phyloP scores from a whole-genome alignment of 371 early-diverging fungal genomes.

The Choanephora cucurbitarum region DNA sequence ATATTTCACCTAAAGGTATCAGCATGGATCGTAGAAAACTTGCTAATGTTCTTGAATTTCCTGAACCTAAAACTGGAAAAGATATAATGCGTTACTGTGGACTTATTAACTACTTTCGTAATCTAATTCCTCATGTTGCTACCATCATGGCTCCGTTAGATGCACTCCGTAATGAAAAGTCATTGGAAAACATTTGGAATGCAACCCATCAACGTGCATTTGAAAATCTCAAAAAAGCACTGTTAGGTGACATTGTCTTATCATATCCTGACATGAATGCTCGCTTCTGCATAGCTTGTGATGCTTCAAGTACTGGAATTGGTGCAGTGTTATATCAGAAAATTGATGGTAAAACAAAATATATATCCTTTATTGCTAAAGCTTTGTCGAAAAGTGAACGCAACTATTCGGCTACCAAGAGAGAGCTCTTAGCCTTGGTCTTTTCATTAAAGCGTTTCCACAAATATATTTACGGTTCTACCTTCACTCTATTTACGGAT shows the following conservation, averaged over 20 bases:
- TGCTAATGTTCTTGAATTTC: slow-evolving; percentile 14
- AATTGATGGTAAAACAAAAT: background rate
- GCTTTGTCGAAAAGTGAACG: slow-evolving; percentile 6
- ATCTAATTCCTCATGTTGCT: slow-evolving; percentile 13
- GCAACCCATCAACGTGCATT: background rate
- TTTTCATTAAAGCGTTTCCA: slow-evolving; percentile 21
- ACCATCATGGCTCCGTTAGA: slow-evolving; percentile 22
- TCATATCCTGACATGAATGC: slow-evolving; percentile 19
- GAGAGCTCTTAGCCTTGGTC: slow-evolving; percentile 3
- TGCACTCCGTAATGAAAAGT: slow-evolving; percentile 10
- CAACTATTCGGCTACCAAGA: background rate
- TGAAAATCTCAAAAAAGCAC: slow-evolving; percentile 4
- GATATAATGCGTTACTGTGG: slow-evolving; percentile 21
- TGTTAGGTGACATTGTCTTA: background rate
- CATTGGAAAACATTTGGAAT: background rate
- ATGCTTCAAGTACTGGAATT: slow-evolving; percentile 37
- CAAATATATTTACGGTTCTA: slow-evolving; percentile 21
- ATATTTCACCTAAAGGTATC: slow-evolving; percentile 5
- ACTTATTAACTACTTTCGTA: slow-evolving; percentile 25
- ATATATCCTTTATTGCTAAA: background rate
- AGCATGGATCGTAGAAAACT: slow-evolving; percentile 21
- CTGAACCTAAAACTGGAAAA: slow-evolving; percentile 15
- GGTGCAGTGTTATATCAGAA: slow-evolving; percentile 24
- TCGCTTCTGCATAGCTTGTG: slow-evolving; percentile 32
- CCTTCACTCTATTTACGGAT: slow-evolving; percentile 9